Percentiles rank a stretch among this genome's conserved stretches.
Evolutionary conservation across 345 rosid species (phyloP).

Genomic region (Kandelia obovata): DNA sequence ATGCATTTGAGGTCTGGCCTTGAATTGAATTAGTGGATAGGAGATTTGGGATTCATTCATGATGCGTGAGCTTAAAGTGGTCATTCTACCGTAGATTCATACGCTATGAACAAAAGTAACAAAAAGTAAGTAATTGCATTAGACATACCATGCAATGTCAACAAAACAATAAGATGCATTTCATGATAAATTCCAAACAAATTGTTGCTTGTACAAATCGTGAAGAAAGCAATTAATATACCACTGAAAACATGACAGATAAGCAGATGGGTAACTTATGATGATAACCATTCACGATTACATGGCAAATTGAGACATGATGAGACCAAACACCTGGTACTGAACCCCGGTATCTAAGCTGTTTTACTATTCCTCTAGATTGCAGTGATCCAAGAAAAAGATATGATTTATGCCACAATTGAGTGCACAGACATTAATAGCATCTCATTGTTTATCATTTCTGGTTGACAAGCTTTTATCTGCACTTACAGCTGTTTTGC

Average conservation of each 20-base stretch:
- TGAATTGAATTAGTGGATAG: too few species aligned
- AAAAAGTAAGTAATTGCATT: too few species aligned
- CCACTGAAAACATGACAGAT: neutral
- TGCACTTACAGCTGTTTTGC: constrained; percentile 24
- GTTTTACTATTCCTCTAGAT: neutral
- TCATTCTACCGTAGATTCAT: too few species aligned
- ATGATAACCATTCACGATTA: neutral
- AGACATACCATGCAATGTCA: too few species aligned
- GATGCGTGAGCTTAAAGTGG: too few species aligned
- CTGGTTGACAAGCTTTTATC: constrained; percentile 19
- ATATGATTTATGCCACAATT: neutral
- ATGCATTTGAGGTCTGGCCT: too few species aligned
- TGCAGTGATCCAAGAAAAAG: neutral
- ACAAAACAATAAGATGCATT: too few species aligned
- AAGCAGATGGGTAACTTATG: neutral
- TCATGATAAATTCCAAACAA: too few species aligned
- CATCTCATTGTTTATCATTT: neutral
- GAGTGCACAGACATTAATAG: neutral
- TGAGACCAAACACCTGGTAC: neutral
- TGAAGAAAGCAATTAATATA: too few species aligned
- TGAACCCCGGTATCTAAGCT: neutral
- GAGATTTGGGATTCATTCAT: too few species aligned
- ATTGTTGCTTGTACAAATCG: too few species aligned
- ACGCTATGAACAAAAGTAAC: too few species aligned
- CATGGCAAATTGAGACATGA: neutral